Evolutionary conservation across 2,329 filamentous ascomycete species (phyloP), one percentile per base, ranked within the genome.

Genomic region (Zarea fungicola): DNA sequence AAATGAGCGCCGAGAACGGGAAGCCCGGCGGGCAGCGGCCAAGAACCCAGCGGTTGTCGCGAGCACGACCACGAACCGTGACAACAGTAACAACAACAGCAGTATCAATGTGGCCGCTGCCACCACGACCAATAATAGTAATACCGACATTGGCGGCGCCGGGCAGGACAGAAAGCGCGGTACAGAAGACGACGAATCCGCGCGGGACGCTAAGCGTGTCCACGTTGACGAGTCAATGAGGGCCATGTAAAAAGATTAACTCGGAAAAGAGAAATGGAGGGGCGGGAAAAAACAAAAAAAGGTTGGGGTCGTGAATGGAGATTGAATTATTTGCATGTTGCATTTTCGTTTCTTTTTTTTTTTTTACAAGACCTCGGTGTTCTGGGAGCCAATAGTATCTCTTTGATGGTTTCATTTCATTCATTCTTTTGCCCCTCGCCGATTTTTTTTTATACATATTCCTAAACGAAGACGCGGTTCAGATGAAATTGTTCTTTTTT

Each of bases 1-100:
- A 65, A 92, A 90, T 58, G 89, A 93, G 65, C 80, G 81, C 48
- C 75, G 74, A 52, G 77, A 80, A 23, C 71, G 74, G 49, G 77
- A 80, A 47, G 76, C 74, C 7, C 69, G 71, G 4, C 72, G 70
- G 35, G 68, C n/a, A n/a, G n/a, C 70, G 1, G 67, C 66, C 16
- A 74, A 71, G 56, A 48, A 35, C 23, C 29, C 45, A 4, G 36
- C 25, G 7, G 16, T 28, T 4, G 16, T 14, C 13, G 35, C 19
- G 71, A 72, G 1, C 57, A 53, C 14, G 7, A 14, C 8, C 8
- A 29, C 28, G 14, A 29, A 29, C 8, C 28, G 14, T 29, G 28
- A 29, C 8, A 29, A 14, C 8, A 8, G 8, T 29, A 14, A 8
- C 14, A 29, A 29, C 28, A 29, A n/a, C n/a, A n/a, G n/a, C n/a